Base-by-base conservation (phyloP, 2,329 filamentous ascomycete genomes). In the Colletotrichum phormii region DNA sequence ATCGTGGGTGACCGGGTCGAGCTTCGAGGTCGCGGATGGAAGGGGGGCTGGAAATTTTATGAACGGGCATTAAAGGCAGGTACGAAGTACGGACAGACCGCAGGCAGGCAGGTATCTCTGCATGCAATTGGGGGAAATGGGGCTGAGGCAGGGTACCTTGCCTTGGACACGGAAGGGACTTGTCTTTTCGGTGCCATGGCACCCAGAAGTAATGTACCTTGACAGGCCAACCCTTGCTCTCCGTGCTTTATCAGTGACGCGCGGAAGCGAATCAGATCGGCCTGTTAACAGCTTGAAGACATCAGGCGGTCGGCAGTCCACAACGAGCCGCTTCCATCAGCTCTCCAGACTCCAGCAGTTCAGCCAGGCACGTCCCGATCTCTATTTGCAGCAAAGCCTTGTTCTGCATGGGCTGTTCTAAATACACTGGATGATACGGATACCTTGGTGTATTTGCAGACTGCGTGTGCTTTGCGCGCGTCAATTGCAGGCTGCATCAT, bases 21-120 rank as follows among this genome's bases (percentile, higher is more conserved):
- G 60, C 66, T 65, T 71, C 71, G 61, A 65, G 49, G 67, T 62
- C 58, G 58, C 71, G 63, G 49, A 59, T 62, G 62, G 67, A 73
- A 72, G 71, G 71, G 71, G 71, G 71, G 67, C 59, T 71, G 71
- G 71, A 67, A 55, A 67, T 73, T 73, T 73, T 71, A 72, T 67
- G 66, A 60, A 73, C 68, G 61, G 53, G 60, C 67, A 61, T 46
- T 58, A 46, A 46, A 29, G 62, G 62, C 26, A 35, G 46, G 46
- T 18, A 51, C 26, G 26, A 29, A 29, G 4, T 29, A 42, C 37
- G 37, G 37, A 42, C 18, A 18, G 37, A 15, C 37, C 22, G 61
- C 61, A 49, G 18, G 42, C 18, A 22, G 18, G 42, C 42, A 49
- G 18, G 42, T 49, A 49, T 49, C 42, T 49, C 71, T 71, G 66